These are phyloP conservation scores for Amanita rubescens DNA, from an alignment of 768 basidiomycete genomes.

Conservation along the genomic window DNA sequence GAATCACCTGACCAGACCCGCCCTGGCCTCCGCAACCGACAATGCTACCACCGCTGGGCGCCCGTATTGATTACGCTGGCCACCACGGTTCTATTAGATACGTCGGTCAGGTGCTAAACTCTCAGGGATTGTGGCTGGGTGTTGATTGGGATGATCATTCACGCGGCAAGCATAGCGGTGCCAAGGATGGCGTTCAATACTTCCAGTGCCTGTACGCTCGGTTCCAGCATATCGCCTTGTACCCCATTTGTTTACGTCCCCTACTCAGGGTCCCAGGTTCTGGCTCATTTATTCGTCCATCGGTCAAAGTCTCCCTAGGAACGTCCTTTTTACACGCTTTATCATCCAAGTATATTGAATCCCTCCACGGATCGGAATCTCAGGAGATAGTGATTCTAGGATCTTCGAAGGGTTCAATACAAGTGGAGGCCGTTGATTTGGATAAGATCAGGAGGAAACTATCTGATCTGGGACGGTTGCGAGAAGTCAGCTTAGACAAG, in stretches of 20 bases:
- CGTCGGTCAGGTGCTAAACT: constrained; percentile 54
- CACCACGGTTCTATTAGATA: constrained; percentile 66
- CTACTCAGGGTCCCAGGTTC: constrained; percentile 44
- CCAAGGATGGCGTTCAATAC: constrained; percentile 69
- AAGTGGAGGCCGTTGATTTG: constrained; percentile 80
- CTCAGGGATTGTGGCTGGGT: constrained; percentile 81
- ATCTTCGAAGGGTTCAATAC: constrained; percentile 74
- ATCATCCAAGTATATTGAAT: constrained; percentile 69
- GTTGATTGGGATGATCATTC: constrained; percentile 89
- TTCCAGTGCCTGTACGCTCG: constrained; percentile 65
- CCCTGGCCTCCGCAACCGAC: background rate
- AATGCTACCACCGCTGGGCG: constrained; percentile 33
- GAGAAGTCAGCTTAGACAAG: constrained; percentile 75
- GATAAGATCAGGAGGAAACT: constrained; percentile 73
- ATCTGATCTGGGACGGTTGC: constrained; percentile 54
- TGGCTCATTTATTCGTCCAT: constrained; percentile 78
- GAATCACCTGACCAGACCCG: constrained; percentile 11
- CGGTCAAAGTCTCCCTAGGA: constrained; percentile 52
- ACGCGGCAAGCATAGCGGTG: constrained; percentile 85
- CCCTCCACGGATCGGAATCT: constrained; percentile 39
- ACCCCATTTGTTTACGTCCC: constrained; percentile 13
- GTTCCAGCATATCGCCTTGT: constrained; percentile 5
- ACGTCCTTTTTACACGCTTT: constrained; percentile 71
- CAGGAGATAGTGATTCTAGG: constrained; percentile 67
- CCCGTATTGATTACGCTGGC: constrained; percentile 47